Evolutionary conservation across 345 rosid species (phyloP).

Genomic region (Aquilaria sinensis): DNA sequence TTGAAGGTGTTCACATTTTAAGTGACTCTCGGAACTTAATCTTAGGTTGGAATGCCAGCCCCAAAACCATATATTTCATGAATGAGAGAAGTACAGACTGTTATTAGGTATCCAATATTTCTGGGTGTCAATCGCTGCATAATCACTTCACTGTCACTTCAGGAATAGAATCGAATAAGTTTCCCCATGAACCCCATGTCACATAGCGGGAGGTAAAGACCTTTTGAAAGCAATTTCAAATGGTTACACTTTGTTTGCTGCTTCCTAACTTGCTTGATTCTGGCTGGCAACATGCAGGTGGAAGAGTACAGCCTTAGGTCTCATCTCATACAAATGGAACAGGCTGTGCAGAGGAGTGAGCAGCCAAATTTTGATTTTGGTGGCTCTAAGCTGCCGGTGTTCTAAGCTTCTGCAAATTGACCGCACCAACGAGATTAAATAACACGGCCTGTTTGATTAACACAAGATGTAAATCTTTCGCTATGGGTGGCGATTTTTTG

Average conservation of each 20-base stretch:
- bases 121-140: too few species aligned
- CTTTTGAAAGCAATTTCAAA: background rate
- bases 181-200: too few species aligned
- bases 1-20: too few species aligned
- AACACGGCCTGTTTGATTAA: slow-evolving; percentile 12
- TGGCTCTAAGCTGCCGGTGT: slow-evolving; percentile 23
- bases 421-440: slow-evolving; percentile 11
- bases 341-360: slow-evolving; percentile 31
- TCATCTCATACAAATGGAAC: slow-evolving; percentile 60
- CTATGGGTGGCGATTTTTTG: slow-evolving; percentile 15
- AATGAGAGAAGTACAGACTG: background rate
- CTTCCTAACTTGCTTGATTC: slow-evolving; percentile 2
- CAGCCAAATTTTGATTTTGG: slow-evolving; percentile 22
- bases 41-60: too few species aligned
- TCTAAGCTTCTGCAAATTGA: slow-evolving; percentile 24
- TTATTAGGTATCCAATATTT: too few species aligned
- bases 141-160: too few species aligned
- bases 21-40: too few species aligned
- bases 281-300: slow-evolving; percentile 26
- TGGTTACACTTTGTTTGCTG: background rate
- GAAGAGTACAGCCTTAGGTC: slow-evolving; percentile 51
- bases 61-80: too few species aligned
- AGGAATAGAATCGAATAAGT: too few species aligned
- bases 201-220: too few species aligned
- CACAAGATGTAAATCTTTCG: slow-evolving; percentile 31